phyloP scores from a whole-genome alignment of 306 rosid genomes.

The Mucuna pruriens region DNA sequence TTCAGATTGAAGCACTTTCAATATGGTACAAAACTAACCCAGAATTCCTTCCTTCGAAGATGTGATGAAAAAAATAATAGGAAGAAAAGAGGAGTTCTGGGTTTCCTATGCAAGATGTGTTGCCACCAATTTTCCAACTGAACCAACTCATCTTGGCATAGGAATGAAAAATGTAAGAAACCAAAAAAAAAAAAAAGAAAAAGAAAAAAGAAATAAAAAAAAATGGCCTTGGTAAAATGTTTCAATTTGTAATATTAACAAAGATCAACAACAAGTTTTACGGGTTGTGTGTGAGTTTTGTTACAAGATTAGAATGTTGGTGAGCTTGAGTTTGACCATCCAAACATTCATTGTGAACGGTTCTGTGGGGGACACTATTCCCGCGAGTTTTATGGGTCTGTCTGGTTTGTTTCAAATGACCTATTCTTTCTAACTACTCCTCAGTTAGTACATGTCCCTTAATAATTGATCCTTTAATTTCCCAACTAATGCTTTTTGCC shows the following conservation, averaged over 20 bases:
- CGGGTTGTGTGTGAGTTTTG: conserved; percentile 12
- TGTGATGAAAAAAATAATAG: neutral
- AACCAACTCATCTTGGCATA: conserved; percentile 18
- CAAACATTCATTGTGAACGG: conserved; percentile 30
- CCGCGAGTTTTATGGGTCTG: conserved; percentile 33
- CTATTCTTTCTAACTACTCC: conserved; percentile 28
- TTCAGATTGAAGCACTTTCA: conserved; percentile 18
- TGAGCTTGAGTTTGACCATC: conserved; percentile 17
- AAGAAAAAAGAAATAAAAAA: neutral
- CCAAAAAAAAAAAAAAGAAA: neutral
- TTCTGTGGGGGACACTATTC: conserved; percentile 35
- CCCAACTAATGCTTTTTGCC: neutral
- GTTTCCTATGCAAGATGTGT: conserved; percentile 20
- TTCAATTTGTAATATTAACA: conserved; percentile 29
- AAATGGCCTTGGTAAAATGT: conserved; percentile 23
- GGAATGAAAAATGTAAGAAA: conserved; percentile 32
- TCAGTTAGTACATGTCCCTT: neutral
- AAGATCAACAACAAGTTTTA: conserved; percentile 16
- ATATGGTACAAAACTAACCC: conserved; percentile 3
- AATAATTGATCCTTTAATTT: neutral
- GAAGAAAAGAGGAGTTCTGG: neutral
- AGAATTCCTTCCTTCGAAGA: conserved; percentile 1
- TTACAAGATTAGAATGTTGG: conserved; percentile 37
- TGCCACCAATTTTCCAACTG: conserved; percentile 21
- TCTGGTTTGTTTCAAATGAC: conserved; percentile 38